These are phyloP conservation scores for Ganoderma boninense DNA, from an alignment of 1,284 basidiomycete genomes.

Conservation along the genomic window DNA sequence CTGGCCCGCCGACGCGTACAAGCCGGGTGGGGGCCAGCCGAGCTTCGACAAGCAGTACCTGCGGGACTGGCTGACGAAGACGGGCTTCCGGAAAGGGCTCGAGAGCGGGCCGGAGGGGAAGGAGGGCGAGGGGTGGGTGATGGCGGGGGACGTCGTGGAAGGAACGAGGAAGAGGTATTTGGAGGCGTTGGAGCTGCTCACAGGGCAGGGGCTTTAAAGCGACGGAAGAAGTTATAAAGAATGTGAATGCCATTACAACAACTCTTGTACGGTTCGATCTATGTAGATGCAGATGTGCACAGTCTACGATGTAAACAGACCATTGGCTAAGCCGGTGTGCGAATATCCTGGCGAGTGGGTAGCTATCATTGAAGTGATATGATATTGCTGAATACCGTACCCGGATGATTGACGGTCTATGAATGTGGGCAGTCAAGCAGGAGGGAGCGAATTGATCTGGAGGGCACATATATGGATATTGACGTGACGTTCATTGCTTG, in stretches of 20 bases:
- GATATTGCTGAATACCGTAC: not conserved
- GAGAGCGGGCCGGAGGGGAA: conserved; percentile 77
- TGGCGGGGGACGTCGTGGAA: conserved; percentile 79
- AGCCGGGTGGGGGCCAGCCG: conserved; percentile 80
- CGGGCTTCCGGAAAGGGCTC: conserved; percentile 82
- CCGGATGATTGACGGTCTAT: not conserved
- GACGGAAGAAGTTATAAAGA: not conserved
- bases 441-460: not conserved
- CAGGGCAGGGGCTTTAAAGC: conserved; percentile 41
- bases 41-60: conserved; percentile 99
- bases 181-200: conserved; percentile 80
- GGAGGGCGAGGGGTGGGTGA: conserved; percentile 75
- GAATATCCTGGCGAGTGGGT: not conserved
- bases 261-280: not conserved
- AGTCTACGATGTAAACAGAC: not conserved
- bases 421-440: not conserved
- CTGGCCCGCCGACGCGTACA: conserved; percentile 87
- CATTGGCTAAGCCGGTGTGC: not conserved
- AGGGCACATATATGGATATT: not conserved
- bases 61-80: conserved; percentile 84
- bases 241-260: not conserved
- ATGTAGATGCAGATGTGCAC: not conserved
- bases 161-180: conserved; percentile 83
- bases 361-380: not conserved
- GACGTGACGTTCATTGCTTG: conserved; percentile 6